Percentiles rank a stretch among this genome's conserved stretches.
phyloP scores from a whole-genome alignment of 192 early-diverging fungal genomes.

The Coemansia reversa region DNA sequence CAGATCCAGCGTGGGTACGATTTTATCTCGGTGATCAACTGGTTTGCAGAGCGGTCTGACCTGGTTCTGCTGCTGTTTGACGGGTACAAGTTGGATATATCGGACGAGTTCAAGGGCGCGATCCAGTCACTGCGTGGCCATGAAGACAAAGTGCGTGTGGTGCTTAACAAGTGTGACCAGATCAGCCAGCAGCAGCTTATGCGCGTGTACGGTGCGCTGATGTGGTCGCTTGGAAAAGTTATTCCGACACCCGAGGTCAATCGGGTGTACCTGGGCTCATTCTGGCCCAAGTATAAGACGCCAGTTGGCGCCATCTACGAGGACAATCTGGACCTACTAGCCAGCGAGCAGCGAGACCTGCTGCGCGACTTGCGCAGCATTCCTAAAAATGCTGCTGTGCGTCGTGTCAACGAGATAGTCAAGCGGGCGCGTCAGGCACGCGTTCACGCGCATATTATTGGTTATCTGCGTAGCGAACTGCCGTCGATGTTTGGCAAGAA shows the following conservation, averaged over 20 bases:
- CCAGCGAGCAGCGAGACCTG: conserved; percentile 75
- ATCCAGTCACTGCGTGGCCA: conserved; percentile 77
- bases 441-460: conserved; percentile 84
- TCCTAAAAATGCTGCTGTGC: conserved; percentile 76
- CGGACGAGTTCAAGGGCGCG: conserved; percentile 82
- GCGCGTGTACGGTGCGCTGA: conserved; percentile 89
- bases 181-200: conserved; percentile 84
- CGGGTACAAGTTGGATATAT: conserved; percentile 86
- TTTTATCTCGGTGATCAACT: conserved; percentile 76
- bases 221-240: conserved; percentile 91
- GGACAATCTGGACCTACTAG: conserved; percentile 68
- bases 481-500: conserved; percentile 80
- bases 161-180: conserved; percentile 89
- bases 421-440: conserved; percentile 76
- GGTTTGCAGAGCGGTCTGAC: conserved; percentile 85
- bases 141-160: conserved; percentile 82
- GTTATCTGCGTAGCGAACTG: conserved; percentile 80
- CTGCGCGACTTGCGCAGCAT: conserved; percentile 70
- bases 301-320: conserved; percentile 67
- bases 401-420: conserved; percentile 90
- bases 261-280: conserved; percentile 79
- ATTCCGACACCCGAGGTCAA: conserved; percentile 86
- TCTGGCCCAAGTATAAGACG: conserved; percentile 66
- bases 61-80: conserved; percentile 86
- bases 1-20: conserved; percentile 83